These are phyloP conservation scores for Viscum album DNA, from an alignment of 177 flowering plant species.

Conservation along the genomic window DNA sequence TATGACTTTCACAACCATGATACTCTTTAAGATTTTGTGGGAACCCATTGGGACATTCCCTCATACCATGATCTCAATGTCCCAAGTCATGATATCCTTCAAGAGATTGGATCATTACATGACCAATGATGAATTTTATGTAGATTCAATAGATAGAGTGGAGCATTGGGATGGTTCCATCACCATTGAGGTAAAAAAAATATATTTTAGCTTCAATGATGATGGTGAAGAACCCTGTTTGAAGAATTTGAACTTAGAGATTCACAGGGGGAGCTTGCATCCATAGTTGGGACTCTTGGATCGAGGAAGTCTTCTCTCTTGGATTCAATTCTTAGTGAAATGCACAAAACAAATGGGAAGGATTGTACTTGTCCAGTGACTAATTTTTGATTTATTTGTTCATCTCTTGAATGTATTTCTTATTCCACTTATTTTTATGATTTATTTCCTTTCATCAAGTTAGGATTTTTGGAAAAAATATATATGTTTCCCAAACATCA, in stretches of 20 bases:
- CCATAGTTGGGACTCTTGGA: background rate
- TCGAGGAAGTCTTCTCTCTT: background rate
- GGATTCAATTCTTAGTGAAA: slow-evolving; percentile 1
- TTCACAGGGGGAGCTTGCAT: background rate
- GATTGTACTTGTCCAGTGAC: background rate
- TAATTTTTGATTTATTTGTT: no score
- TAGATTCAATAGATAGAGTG: background rate
- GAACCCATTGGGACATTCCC: background rate
- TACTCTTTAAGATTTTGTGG: background rate
- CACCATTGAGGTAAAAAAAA: background rate
- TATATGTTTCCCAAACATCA: no score
- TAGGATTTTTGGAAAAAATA: no score
- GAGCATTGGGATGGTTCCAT: background rate
- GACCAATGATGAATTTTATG: background rate
- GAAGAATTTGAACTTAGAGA: background rate
- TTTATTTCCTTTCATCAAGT: no score
- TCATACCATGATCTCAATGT: background rate
- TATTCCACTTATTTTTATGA: no score
- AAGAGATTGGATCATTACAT: background rate
- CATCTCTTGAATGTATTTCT: no score
- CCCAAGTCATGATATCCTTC: background rate
- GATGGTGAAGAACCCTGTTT: background rate
- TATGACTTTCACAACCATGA: background rate
- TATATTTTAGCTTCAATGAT: background rate
- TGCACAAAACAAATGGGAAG: background rate